These are phyloP conservation scores for Alternaria longipes DNA, from an alignment of 2,329 filamentous ascomycete species.

Conservation along the genomic window DNA sequence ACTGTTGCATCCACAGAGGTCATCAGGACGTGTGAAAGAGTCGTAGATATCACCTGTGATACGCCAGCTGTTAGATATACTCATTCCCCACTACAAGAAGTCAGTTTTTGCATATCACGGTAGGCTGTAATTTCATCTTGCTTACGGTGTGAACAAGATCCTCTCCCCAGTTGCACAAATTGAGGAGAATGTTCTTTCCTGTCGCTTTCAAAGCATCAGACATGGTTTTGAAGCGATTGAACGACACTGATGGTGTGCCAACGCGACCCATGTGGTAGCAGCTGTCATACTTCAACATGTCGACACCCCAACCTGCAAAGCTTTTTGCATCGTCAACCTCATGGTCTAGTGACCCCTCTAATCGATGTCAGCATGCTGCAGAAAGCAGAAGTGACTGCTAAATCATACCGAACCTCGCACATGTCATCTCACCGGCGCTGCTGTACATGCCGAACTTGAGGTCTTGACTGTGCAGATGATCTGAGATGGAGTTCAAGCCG, in stretches of 20 bases:
- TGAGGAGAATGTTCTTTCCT: conserved; percentile 37
- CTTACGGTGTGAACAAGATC: conserved; percentile 41
- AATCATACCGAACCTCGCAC: conserved; percentile 61
- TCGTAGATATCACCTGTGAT: conserved; percentile 45
- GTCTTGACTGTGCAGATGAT: conserved; percentile 51
- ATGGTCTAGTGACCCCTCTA: conserved; percentile 38
- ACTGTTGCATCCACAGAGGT: conserved; percentile 38
- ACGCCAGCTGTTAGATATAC: conserved; percentile 48
- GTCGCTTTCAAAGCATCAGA: conserved; percentile 35
- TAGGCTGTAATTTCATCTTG: not conserved
- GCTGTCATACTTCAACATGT: conserved; percentile 51
- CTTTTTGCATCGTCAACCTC: conserved; percentile 39
- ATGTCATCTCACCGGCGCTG: conserved; percentile 62
- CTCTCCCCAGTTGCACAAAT: conserved; percentile 50
- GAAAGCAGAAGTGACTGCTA: not conserved
- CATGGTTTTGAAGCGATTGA: conserved; percentile 42
- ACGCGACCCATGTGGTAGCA: conserved; percentile 46
- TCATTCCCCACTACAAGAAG: conserved; percentile 41
- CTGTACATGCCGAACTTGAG: conserved; percentile 72
- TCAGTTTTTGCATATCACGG: conserved; percentile 5
- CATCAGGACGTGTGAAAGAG: conserved; percentile 40
- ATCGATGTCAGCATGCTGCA: conserved; percentile 5
- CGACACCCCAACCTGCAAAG: conserved; percentile 46
- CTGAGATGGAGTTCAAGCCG: conserved; percentile 65
- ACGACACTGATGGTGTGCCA: conserved; percentile 36